Percentiles rank a stretch among this genome's conserved stretches.
Conservation (phyloP, 768 basidiomycete genomes). For the Rhizopogon salebrosus region DNA sequence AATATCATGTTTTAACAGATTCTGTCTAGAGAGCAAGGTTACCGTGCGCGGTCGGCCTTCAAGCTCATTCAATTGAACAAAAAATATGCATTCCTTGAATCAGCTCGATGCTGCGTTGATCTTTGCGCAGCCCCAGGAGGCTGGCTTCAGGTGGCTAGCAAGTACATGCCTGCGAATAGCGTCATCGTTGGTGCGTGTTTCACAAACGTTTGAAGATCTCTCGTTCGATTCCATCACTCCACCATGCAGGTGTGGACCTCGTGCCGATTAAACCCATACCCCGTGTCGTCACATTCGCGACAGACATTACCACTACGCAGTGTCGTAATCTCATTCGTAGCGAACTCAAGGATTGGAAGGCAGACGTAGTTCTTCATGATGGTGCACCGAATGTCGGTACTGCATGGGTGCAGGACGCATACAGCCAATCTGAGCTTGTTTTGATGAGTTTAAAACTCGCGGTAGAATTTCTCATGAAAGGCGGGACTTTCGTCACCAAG, state of each 20-base stretch:
- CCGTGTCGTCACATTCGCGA: slow-evolving; percentile 82
- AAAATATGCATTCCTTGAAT: slow-evolving; percentile 90
- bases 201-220: background rate
- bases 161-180: slow-evolving; percentile 92
- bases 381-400: slow-evolving; percentile 99
- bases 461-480: slow-evolving; percentile 89
- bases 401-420: slow-evolving; percentile 99
- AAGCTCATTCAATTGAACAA: slow-evolving; percentile 98
- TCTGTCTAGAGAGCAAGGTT: slow-evolving; percentile 86
- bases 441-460: slow-evolving; percentile 93
- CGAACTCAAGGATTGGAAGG: slow-evolving; percentile 98
- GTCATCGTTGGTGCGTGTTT: slow-evolving; percentile 74
- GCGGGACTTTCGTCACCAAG: slow-evolving; percentile 95
- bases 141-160: slow-evolving; percentile 97
- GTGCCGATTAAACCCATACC: slow-evolving; percentile 96
- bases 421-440: slow-evolving; percentile 93
- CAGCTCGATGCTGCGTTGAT: slow-evolving; percentile 91
- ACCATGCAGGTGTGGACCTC: slow-evolving; percentile 77
- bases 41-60: slow-evolving; percentile 98
- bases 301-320: slow-evolving; percentile 90
- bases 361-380: slow-evolving; percentile 96
- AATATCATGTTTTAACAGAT: slow-evolving; percentile 5
- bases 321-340: slow-evolving; percentile 83
- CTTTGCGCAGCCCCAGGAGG: slow-evolving; percentile 98
- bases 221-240: slow-evolving; percentile 5